Conservation (phyloP, 352 stramenopile species). For the Elongisporangium undulatum region DNA sequence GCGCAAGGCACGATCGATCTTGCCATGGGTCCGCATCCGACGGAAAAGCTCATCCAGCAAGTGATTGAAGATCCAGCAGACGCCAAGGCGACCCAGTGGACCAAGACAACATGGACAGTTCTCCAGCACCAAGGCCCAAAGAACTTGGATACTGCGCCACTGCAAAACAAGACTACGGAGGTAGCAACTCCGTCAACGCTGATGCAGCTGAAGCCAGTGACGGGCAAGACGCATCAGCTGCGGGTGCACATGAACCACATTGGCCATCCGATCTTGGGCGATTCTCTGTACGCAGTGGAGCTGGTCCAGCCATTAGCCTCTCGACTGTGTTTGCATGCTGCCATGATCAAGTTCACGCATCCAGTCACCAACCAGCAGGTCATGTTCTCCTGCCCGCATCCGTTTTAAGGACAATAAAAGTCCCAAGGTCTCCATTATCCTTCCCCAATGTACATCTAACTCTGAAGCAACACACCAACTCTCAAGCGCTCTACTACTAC, state of each 20-base stretch:
- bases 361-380: constrained; percentile 31
- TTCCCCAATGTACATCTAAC: background rate
- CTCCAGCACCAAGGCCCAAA: background rate
- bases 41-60: constrained; percentile 39
- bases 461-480: background rate
- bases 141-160: background rate
- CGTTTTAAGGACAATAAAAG: constrained; percentile 9
- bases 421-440: background rate
- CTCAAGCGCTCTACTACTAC: background rate
- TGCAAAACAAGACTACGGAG: background rate
- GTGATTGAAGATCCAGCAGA: constrained; percentile 20
- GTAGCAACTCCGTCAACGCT: constrained; percentile 21
- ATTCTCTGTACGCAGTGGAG: constrained; percentile 77
- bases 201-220: constrained; percentile 67
- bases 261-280: constrained; percentile 91
- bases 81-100: constrained; percentile 6
- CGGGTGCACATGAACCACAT: constrained; percentile 91
- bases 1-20: constrained; percentile 26
- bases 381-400: constrained; percentile 17
- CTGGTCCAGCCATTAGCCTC: constrained; percentile 32
- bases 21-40: constrained; percentile 48
- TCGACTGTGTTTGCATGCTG: constrained; percentile 48
- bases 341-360: constrained; percentile 33
- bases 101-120: constrained; percentile 17
- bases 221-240: constrained; percentile 92